These are phyloP conservation scores for Talaromyces thailandensis DNA, from an alignment of 495 filamentous ascomycete species.

Conservation along the genomic window DNA sequence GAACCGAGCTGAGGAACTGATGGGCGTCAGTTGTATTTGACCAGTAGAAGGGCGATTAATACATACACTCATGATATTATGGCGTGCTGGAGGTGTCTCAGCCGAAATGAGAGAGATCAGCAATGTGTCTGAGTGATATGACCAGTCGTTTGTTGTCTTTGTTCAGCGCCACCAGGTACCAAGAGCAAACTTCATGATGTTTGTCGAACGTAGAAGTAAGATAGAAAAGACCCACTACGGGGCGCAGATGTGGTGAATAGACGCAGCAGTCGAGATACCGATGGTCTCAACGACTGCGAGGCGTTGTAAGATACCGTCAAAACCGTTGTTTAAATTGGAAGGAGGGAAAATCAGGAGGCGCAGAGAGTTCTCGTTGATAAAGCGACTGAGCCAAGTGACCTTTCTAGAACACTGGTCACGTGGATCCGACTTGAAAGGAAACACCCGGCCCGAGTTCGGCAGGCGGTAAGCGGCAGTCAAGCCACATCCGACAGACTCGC, in stretches of 20 bases:
- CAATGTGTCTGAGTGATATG: neutral
- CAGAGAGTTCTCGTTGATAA: neutral
- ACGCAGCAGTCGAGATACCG: neutral
- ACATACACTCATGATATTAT: constrained; percentile 41
- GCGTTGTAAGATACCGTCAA: neutral
- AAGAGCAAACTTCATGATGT: neutral
- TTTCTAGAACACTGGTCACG: constrained; percentile 7
- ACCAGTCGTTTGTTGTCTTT: neutral
- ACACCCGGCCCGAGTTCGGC: constrained; percentile 12
- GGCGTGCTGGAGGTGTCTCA: neutral
- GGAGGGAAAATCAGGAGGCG: neutral
- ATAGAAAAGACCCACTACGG: constrained; percentile 1
- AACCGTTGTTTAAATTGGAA: neutral
- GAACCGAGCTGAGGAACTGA: constrained; percentile 51
- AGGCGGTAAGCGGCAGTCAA: constrained; percentile 16
- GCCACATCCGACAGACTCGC: constrained; percentile 24
- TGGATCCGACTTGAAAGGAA: neutral
- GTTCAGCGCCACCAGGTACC: neutral
- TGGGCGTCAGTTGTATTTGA: constrained; percentile 13
- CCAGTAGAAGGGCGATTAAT: neutral
- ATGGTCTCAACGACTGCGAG: neutral
- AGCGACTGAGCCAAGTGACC: neutral
- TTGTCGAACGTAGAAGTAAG: neutral
- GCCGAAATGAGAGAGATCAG: neutral
- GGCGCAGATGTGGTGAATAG: neutral